Evolutionary conservation across 202 grass and related monocot genomes (phyloP).

Genomic region (Thinopyrum obtusiflorum): DNA sequence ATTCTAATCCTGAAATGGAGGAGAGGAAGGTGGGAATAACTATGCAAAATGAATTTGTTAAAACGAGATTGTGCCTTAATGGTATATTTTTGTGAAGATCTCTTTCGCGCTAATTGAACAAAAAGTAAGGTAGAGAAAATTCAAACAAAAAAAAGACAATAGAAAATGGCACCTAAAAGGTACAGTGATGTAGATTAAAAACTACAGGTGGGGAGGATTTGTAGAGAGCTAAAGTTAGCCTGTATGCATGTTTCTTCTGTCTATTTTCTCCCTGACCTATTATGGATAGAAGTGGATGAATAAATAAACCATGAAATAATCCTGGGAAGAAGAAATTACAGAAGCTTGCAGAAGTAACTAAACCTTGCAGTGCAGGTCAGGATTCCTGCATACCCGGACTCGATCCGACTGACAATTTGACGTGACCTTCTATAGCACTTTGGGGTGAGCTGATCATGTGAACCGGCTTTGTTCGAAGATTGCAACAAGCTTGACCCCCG

Average conservation of each 20-base stretch:
- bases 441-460: neutral
- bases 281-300: neutral
- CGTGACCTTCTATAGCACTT: neutral
- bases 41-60: slow-evolving; percentile 7
- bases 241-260: neutral
- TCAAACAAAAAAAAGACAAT: neutral
- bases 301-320: neutral
- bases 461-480: too few species aligned
- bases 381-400: neutral
- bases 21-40: slow-evolving; percentile 35
- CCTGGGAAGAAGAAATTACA: neutral
- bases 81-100: slow-evolving; percentile 7
- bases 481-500: neutral
- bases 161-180: neutral
- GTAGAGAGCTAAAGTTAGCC: slow-evolving; percentile 34
- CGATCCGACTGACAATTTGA: neutral
- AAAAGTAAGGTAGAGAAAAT: neutral
- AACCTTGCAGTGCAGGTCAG: neutral
- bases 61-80: neutral
- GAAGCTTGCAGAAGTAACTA: neutral
- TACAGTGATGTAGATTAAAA: slow-evolving; percentile 8
- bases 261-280: neutral
- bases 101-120: neutral
- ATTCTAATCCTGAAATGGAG: slow-evolving; percentile 33
- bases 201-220: slow-evolving; percentile 20